These are phyloP conservation scores for Sporothrix euskadiensis DNA, from an alignment of 2,329 filamentous ascomycete genomes.

Conservation along the genomic window DNA sequence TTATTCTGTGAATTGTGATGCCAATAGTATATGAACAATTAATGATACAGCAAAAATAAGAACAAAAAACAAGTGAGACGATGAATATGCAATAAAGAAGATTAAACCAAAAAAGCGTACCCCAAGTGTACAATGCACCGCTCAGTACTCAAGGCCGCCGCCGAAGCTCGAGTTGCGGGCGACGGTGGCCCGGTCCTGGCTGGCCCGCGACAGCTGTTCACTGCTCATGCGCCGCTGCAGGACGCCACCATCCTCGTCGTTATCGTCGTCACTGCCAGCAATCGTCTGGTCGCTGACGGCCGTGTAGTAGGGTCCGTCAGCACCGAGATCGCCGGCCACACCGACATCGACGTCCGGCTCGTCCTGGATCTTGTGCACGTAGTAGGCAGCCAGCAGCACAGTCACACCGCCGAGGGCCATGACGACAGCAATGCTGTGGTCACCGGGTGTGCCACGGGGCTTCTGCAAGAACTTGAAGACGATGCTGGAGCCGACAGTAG, in stretches of 20 bases:
- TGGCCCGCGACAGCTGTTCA: conserved; percentile 47
- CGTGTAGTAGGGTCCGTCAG: conserved; percentile 44
- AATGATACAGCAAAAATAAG: not conserved
- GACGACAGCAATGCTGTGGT: conserved; percentile 84
- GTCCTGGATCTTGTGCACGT: conserved; percentile 68
- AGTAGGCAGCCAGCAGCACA: conserved; percentile 72
- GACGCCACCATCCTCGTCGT: not conserved
- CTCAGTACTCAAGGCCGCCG: conserved; percentile 48
- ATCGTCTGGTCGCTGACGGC: conserved; percentile 7
- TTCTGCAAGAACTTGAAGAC: conserved; percentile 88
- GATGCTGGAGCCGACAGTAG: conserved; percentile 77
- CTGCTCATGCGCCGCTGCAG: conserved; percentile 45
- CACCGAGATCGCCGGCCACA: conserved; percentile 43
- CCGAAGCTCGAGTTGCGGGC: conserved; percentile 54
- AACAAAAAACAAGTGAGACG: not conserved
- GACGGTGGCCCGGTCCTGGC: conserved; percentile 48
- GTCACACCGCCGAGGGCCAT: conserved; percentile 79
- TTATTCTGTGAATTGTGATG: not conserved
- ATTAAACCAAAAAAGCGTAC: not conserved
- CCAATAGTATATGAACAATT: not conserved
- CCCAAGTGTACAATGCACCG: not conserved
- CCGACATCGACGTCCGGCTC: conserved; percentile 54
- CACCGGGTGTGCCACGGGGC: conserved; percentile 77
- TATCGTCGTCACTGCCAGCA: conserved; percentile 23
- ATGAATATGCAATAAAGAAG: not conserved